Evolutionary conservation across 805 yeast species (phyloP).

Genomic region (Cyberlindnera petersonii): DNA sequence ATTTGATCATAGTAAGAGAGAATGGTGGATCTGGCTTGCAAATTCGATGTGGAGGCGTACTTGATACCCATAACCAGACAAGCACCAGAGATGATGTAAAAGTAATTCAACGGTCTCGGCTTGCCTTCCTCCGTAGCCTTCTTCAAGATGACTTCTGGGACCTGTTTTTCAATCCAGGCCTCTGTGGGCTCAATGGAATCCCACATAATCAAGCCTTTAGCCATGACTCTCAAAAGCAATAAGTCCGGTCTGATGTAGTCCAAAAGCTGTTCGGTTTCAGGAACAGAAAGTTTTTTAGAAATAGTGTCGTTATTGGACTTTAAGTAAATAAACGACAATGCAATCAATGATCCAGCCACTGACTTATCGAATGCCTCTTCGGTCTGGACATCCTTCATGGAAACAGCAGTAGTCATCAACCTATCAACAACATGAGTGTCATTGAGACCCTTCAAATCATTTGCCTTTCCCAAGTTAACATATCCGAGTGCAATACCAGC

Average conservation of each 20-base stretch:
- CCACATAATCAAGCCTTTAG: slow-evolving; percentile 29
- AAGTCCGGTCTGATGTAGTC: slow-evolving; percentile 76
- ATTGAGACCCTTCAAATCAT: slow-evolving; percentile 50
- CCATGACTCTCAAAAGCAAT: slow-evolving; percentile 58
- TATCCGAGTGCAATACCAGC: slow-evolving; percentile 89
- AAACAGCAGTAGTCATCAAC: slow-evolving; percentile 52
- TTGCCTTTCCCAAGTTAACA: slow-evolving; percentile 76
- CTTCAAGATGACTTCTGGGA: slow-evolving; percentile 45
- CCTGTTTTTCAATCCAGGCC: slow-evolving; percentile 34
- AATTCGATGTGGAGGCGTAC: slow-evolving; percentile 66
- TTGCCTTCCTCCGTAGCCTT: slow-evolving; percentile 24
- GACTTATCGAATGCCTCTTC: slow-evolving; percentile 57
- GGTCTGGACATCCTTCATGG: slow-evolving; percentile 61
- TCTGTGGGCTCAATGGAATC: slow-evolving; percentile 15
- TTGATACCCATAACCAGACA: slow-evolving; percentile 71
- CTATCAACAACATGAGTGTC: slow-evolving; percentile 63
- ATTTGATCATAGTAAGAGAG: slow-evolving; percentile 36
- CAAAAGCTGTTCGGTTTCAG: slow-evolving; percentile 52
- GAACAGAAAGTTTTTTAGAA: slow-evolving; percentile 59
- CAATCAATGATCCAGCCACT: slow-evolving; percentile 69
- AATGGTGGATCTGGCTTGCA: slow-evolving; percentile 50
- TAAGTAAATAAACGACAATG: slow-evolving; percentile 69
- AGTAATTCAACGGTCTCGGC: slow-evolving; percentile 48
- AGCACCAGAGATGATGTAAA: slow-evolving; percentile 68
- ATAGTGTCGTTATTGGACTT: slow-evolving; percentile 57